A percentile compares a stretch with the other conserved stretches of the same genome.
Evolutionary conservation across 1,139 yeast species (phyloP).

Genomic region (Nakaseomyces delphensis): DNA sequence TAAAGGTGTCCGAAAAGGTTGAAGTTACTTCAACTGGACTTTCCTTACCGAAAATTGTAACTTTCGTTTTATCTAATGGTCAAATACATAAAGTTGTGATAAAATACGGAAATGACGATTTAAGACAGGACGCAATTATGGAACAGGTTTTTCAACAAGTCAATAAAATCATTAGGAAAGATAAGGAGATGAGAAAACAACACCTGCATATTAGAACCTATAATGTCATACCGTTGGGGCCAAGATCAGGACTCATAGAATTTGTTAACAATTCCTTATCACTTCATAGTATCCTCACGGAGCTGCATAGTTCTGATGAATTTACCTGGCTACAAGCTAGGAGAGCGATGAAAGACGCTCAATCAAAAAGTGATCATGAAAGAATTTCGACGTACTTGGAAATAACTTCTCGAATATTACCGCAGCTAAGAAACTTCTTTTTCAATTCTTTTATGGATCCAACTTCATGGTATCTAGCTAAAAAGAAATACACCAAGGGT

Average conservation of each 20-base stretch:
- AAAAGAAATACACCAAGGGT: constrained; percentile 64
- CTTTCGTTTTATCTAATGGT: constrained; percentile 51
- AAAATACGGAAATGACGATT: constrained; percentile 84
- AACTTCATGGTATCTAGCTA: constrained; percentile 62
- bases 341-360: constrained; percentile 51
- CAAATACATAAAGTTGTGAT: constrained; percentile 47
- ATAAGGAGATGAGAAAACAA: constrained; percentile 50
- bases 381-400: constrained; percentile 44
- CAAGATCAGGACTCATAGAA: constrained; percentile 80
- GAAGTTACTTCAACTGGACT: constrained; percentile 69
- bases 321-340: constrained; percentile 54
- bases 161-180: constrained; percentile 52
- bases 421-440: constrained; percentile 65
- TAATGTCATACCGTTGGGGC: constrained; percentile 83
- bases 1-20: constrained; percentile 39
- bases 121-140: constrained; percentile 95
- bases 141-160: constrained; percentile 92
- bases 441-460: constrained; percentile 58
- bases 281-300: constrained; percentile 55
- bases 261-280: constrained; percentile 76
- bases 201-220: constrained; percentile 67
- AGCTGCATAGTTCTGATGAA: constrained; percentile 47
- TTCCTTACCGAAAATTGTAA: constrained; percentile 75
- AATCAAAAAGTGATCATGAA: constrained; percentile 38
- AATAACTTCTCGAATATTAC: constrained; percentile 48